Evolutionary conservation across 805 yeast species (phyloP), one percentile per base, ranked within the genome.

Genomic region (Candida lessepsii): DNA sequence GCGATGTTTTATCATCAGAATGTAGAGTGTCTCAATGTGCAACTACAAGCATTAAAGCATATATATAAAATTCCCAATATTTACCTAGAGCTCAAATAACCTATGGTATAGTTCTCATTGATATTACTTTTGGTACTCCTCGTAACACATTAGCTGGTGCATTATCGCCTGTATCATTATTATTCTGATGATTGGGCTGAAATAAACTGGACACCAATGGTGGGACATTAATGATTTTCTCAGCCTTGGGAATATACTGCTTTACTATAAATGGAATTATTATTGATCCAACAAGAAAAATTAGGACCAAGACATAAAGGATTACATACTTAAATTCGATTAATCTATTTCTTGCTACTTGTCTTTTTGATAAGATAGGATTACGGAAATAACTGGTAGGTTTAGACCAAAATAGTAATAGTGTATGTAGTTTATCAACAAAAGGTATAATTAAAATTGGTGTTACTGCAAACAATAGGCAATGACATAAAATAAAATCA

Each of bases 131-230:
- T 3, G 63, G 61, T 20, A 67, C 65, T 0, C 66, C 63, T 5
- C 68, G 60, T 11, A 64, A 47, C 11, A 79, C 65, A 9, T 63
- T 58, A 1, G 58, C 38, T 0, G 85, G 83, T 0, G 83, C 84
- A 17, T 41, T 37, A 0, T 52, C 64, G 0, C 87, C 88, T 0
- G 88, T 82, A 52, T 83, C 88, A 50, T 83, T 81, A 47, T 81
- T 79, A 32, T 74, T 66, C 51, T 81, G 86, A 28, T 61, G 53
- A 27, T 63, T 71, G 1, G 89, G 88, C 54, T 83, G 89, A 6
- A 81, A 53, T 28, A 80, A 49, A 2, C 45, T 49, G 2, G 33
- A 36, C 3, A 47, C 37, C 8, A 35, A 50, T 40, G 14, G 57
- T 51, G 45, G 56, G 36, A 24, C 5, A 4, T 24, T 34, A 1